Evolutionary conservation across 495 filamentous ascomycete genomes (phyloP), one percentile per base, ranked within the genome.

Genomic region (Penicillium verhagenii): DNA sequence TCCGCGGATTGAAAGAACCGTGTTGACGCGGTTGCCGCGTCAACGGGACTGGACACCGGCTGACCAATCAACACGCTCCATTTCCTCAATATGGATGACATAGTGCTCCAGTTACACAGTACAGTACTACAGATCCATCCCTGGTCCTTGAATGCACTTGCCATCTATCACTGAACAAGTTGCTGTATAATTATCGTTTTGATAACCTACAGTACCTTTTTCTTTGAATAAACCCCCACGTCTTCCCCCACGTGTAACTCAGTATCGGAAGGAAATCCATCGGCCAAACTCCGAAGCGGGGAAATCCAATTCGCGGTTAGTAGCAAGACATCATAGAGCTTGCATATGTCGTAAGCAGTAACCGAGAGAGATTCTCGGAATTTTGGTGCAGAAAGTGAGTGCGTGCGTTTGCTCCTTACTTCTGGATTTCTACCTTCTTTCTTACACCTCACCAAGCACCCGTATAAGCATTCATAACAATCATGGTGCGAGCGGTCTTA

Each of bases 11-110:
- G 52, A 58, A 54, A 35, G 52, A 26, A 52, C 53, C 53, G 44
- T 55, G 55, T 58, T 59, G 56, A 55, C 31, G 51, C 53, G 60
- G 72, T 74, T 74, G 72, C 72, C 70, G 65, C 64, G 38, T 69
- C 69, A 72, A 73, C 71, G 42, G 39, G 31, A 38, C 20, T 7
- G 10, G n/a, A 9, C 13, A 2, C 37, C 6, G 13, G 0, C n/a
- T 39, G 18, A 14, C 48, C 48, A 42, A 39, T 47, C 28, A 47
- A 9, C 14, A n/a, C 18, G 37, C 37, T 16, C 37, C 37, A 39
- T 19, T 39, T 39, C 37, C 18, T 16, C 35, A 13, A 8, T 18
- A 35, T 4, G n/a, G n/a, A n/a, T n/a, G n/a, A n/a, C n/a, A n/a
- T n/a, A n/a, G n/a, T n/a, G n/a, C n/a, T n/a, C n/a, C n/a, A n/a